Percentiles rank a stretch among this genome's conserved stretches.
These are phyloP conservation scores for Parafenestella ontariensis DNA, from an alignment of 2,329 filamentous ascomycete species.

Conservation along the genomic window DNA sequence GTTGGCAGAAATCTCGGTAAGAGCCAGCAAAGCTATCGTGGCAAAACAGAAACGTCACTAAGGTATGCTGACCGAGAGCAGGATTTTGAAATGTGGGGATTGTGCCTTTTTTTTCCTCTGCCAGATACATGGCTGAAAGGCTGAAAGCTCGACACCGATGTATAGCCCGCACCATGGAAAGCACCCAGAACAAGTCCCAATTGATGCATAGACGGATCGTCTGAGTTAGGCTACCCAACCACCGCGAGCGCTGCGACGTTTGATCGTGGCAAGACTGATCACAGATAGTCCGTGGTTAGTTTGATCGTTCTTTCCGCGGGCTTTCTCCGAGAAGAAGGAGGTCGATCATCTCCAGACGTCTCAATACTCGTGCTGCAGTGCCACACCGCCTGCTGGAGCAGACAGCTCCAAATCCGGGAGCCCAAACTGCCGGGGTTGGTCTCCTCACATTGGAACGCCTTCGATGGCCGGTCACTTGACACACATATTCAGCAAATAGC, in stretches of 20 bases:
- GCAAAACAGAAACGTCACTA: conserved; percentile 21
- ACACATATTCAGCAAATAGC: conserved; percentile 1
- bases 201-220: background rate
- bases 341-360: background rate
- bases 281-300: background rate
- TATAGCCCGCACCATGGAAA: background rate
- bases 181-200: background rate
- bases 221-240: background rate
- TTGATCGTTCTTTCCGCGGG: background rate
- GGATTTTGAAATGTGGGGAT: background rate
- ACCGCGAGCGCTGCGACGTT: background rate
- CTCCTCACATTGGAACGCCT: background rate
- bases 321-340: background rate
- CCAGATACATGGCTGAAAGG: background rate
- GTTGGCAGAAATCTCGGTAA: conserved; percentile 15
- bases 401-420: background rate
- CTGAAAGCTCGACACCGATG: background rate
- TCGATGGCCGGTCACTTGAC: background rate
- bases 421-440: background rate
- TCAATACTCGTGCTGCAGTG: background rate
- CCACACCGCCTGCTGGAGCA: background rate
- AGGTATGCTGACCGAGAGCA: conserved; percentile 8
- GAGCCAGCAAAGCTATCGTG: conserved; percentile 22
- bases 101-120: background rate
- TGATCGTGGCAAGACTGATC: background rate